phyloP scores from a whole-genome alignment of 371 early-diverging fungal genomes.

The Apophysomyces trapeziformis region DNA sequence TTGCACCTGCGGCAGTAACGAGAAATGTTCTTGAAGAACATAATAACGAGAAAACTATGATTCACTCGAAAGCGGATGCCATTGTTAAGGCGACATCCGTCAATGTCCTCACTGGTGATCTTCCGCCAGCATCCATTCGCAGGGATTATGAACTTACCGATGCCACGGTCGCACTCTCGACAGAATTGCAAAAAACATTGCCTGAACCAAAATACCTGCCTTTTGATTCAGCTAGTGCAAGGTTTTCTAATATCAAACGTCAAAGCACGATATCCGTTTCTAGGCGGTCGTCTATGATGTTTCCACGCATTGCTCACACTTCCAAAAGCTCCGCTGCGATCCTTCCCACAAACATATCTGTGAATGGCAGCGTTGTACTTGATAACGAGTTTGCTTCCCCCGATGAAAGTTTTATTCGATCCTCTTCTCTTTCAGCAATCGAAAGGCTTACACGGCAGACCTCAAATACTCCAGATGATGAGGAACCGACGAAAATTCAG shows the following conservation, averaged over 20 bases:
- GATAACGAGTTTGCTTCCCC: not conserved
- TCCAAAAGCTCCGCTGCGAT: not conserved
- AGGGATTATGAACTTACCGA: not conserved
- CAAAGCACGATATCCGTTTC: slow-evolving; percentile 16
- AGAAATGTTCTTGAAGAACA: not conserved
- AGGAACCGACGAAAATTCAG: not conserved
- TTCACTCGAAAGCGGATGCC: slow-evolving; percentile 9
- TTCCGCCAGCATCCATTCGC: not conserved
- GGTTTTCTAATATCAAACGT: slow-evolving; percentile 10
- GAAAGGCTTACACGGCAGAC: not conserved
- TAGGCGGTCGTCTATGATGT: slow-evolving; percentile 15
- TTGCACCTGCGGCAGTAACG: not conserved
- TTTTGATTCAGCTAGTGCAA: not conserved
- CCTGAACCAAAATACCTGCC: not conserved
- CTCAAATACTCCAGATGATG: not conserved
- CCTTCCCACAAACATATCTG: not conserved
- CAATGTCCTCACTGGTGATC: slow-evolving; percentile 7
- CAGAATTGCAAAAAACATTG: not conserved
- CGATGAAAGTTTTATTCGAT: not conserved
- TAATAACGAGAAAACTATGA: slow-evolving; percentile 6
- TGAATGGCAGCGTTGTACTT: slow-evolving; percentile 2
- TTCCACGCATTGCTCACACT: slow-evolving; percentile 14
- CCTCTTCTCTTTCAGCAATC: not conserved
- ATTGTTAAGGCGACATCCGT: slow-evolving; percentile 8
- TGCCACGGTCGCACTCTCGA: not conserved